A percentile compares a stretch with the other conserved stretches of the same genome.
Evolutionary conservation across 352 stramenopile genomes (phyloP).

Genomic region (Globisporangium emineosum): DNA sequence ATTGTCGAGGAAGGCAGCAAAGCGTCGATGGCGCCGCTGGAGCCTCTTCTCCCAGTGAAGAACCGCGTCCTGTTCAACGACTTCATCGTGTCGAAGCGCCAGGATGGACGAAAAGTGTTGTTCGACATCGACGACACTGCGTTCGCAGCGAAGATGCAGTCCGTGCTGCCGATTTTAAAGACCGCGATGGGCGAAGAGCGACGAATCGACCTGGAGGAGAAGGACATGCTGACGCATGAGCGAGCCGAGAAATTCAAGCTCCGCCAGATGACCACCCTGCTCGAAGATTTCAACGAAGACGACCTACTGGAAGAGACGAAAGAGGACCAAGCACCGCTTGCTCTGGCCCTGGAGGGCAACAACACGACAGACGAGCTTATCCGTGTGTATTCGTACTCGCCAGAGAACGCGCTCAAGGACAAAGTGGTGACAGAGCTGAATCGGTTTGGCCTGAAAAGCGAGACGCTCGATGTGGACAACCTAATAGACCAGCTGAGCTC

Average conservation of each 20-base stretch:
- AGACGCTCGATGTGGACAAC: conserved; percentile 13
- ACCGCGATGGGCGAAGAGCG: conserved; percentile 46
- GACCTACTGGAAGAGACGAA: conserved; percentile 5
- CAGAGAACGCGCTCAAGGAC: conserved; percentile 13
- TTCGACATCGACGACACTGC: conserved; percentile 51
- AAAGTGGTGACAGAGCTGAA: conserved; percentile 15
- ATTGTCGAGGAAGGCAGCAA: conserved; percentile 50
- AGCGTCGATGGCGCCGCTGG: conserved; percentile 27
- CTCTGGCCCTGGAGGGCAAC: not conserved
- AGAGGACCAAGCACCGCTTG: not conserved
- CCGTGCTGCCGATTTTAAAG: conserved; percentile 43
- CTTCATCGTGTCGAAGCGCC: conserved; percentile 38
- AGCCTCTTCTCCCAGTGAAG: conserved; percentile 40
- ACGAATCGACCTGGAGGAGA: conserved; percentile 34
- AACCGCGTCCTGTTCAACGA: conserved; percentile 52
- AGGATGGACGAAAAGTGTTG: conserved; percentile 30
- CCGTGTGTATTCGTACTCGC: conserved; percentile 15
- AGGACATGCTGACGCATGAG: conserved; percentile 28
- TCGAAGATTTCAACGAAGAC: conserved; percentile 18
- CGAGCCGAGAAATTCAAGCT: conserved; percentile 15
- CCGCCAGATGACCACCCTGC: conserved; percentile 24
- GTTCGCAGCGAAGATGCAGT: conserved; percentile 42
- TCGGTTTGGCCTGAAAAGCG: conserved; percentile 15
- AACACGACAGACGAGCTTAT: conserved; percentile 7
- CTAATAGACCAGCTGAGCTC: conserved; percentile 11